Base-by-base conservation (phyloP, 805 yeast species). In the Candida sonorensis region DNA sequence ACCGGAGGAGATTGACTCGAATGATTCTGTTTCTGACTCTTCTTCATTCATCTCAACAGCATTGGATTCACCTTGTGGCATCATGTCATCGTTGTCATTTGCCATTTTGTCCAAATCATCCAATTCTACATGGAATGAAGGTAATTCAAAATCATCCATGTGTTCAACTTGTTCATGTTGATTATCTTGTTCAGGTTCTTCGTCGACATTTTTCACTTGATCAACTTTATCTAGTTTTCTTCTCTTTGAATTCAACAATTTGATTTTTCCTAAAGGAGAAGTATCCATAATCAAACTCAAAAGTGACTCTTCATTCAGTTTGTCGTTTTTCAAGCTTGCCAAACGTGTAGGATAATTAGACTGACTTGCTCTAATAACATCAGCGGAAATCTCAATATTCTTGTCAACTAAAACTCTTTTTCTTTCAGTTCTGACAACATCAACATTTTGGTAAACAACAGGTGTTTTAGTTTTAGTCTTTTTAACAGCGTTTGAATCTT, bases 401-500 rank as follows among this genome's bases (percentile, higher is more conserved):
- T 57, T 42, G 48, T 77, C 82, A n/a, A 67, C 46, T 21, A 61
- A 52, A 17, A 75, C 45, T 41, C 62, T 67, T 37, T 69, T 62
- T 35, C 67, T 66, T 20, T 58, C 52, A 2, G 77, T 72, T 41
- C 69, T 63, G 4, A 73, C 66, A 22, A 76, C 78, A 18, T 54
- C 59, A 6, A 50, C 46, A 25, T 49, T 57, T 48, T 55, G 34
- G 59, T 53, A 35, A 14, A 36, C 40, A 5, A 62, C 55, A n/a
- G 52, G 57, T 14, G 58, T 42, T 35, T 19, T 42, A 35, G 28
- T 37, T 26, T 16, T 36, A 32, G 23, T 13, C 26, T 20, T 10
- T 18, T 29, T 30, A 19, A 18, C 31, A 3, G 29, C 25, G 10
- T 32, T 26, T 7, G 34, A n/a, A n/a, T n/a, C n/a, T n/a, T n/a